Evolutionary conservation across 1,139 yeast species (phyloP).

Genomic region (Blastobotrys buckinghamii): DNA sequence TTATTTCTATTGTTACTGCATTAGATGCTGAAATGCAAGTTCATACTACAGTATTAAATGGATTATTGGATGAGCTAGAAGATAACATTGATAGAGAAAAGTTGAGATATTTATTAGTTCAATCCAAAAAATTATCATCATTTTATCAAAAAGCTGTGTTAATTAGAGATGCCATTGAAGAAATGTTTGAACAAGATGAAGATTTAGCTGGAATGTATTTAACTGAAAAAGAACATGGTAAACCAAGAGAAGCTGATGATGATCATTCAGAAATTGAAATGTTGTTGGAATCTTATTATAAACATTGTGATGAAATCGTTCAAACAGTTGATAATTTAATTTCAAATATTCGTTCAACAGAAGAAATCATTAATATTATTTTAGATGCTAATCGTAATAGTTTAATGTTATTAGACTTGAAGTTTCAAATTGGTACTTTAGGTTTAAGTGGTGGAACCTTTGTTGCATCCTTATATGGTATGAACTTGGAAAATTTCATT

Average conservation of each 20-base stretch:
- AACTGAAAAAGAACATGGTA: conserved; percentile 42
- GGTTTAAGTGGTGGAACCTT: conserved; percentile 82
- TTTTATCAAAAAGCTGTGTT: conserved; percentile 80
- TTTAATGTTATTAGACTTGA: conserved; percentile 82
- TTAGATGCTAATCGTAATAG: conserved; percentile 93
- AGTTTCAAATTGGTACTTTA: conserved; percentile 82
- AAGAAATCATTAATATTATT: conserved; percentile 92
- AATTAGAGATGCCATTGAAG: conserved; percentile 81
- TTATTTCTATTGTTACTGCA: conserved; percentile 77
- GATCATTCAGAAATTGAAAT: conserved; percentile 71
- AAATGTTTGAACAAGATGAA: conserved; percentile 84
- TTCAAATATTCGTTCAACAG: conserved; percentile 85
- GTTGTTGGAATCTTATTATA: conserved; percentile 87
- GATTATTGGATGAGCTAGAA: conserved; percentile 75
- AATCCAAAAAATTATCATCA: conserved; percentile 72
- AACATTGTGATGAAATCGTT: conserved; percentile 94
- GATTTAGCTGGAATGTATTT: conserved; percentile 83
- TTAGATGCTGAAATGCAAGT: conserved; percentile 79
- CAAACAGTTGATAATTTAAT: conserved; percentile 85
- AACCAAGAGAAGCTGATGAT: conserved; percentile 39
- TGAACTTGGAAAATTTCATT: conserved; percentile 87
- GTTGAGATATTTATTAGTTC: conserved; percentile 70
- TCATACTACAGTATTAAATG: conserved; percentile 68
- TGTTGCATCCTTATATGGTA: conserved; percentile 87
- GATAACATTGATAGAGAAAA: conserved; percentile 79